phyloP scores from a whole-genome alignment of 2,329 filamentous ascomycete genomes.

The Trichoderma sp. region DNA sequence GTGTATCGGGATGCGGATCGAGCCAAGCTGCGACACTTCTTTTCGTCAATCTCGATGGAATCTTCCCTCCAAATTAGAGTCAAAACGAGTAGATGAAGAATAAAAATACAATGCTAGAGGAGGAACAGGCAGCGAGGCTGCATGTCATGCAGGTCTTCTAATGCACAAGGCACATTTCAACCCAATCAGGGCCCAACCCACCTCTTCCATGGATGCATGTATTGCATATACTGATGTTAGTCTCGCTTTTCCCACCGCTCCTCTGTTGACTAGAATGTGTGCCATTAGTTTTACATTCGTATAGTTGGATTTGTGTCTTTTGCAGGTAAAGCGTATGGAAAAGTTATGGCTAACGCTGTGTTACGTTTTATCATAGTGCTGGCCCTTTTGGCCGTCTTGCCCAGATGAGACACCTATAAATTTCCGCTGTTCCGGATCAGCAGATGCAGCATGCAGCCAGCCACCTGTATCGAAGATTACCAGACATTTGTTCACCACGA shows the following conservation, averaged over 20 bases:
- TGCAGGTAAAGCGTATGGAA: neutral
- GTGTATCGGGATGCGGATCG: neutral
- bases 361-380: neutral
- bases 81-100: neutral
- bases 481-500: neutral
- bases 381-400: neutral
- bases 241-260: neutral
- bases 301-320: neutral
- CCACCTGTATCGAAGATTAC: neutral
- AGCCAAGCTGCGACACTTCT: neutral
- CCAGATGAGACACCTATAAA: neutral
- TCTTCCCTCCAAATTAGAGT: neutral
- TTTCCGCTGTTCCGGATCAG: neutral
- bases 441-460: neutral
- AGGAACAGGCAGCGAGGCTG: neutral
- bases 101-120: neutral
- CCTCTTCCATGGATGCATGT: neutral
- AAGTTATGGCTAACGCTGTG: neutral
- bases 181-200: constrained; percentile 12
- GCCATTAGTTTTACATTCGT: neutral
- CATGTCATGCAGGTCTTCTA: neutral
- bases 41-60: neutral
- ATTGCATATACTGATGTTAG: neutral
- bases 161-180: constrained; percentile 15
- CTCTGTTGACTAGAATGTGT: neutral